Percentiles rank a stretch among this genome's conserved stretches.
These are phyloP conservation scores for Xylaria sp. DNA, from an alignment of 2,329 filamentous ascomycete genomes.

Conservation along the genomic window DNA sequence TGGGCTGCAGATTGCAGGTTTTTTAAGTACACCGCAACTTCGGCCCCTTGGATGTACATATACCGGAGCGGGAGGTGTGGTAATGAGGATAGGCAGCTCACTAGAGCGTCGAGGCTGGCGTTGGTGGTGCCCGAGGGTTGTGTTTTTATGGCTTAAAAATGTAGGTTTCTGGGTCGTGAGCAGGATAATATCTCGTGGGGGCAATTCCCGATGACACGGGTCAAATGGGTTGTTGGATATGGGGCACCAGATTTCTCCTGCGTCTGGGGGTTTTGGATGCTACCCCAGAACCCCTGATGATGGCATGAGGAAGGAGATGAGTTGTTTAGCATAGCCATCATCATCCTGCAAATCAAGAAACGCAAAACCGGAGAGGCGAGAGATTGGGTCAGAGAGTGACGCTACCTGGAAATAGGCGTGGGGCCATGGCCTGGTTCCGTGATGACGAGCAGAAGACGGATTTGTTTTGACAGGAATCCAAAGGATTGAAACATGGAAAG, in stretches of 20 bases:
- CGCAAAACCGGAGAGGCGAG: conserved; percentile 22
- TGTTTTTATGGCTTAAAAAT: conserved; percentile 29
- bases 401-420: conserved; percentile 26
- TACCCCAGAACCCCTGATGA: conserved; percentile 33
- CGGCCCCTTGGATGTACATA: conserved; percentile 21
- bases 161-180: conserved; percentile 22
- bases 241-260: conserved; percentile 27
- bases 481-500: conserved; percentile 14
- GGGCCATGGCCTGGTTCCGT: conserved; percentile 16
- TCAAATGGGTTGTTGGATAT: conserved; percentile 35
- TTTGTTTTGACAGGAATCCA: conserved; percentile 24
- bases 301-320: conserved; percentile 31
- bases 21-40: conserved; percentile 38
- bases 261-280: conserved; percentile 30
- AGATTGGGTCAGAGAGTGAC: conserved; percentile 12
- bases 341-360: conserved; percentile 27
- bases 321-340: conserved; percentile 29
- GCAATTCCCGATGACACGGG: conserved; percentile 38
- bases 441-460: background rate
- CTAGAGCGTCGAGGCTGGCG: conserved; percentile 8
- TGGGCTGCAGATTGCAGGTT: conserved; percentile 29
- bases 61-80: conserved; percentile 17
- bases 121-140: conserved; percentile 21
- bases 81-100: conserved; percentile 1
- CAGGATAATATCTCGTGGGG: conserved; percentile 24